These are phyloP conservation scores for Globisporangium solare DNA, from an alignment of 352 stramenopile species.

Conservation along the genomic window DNA sequence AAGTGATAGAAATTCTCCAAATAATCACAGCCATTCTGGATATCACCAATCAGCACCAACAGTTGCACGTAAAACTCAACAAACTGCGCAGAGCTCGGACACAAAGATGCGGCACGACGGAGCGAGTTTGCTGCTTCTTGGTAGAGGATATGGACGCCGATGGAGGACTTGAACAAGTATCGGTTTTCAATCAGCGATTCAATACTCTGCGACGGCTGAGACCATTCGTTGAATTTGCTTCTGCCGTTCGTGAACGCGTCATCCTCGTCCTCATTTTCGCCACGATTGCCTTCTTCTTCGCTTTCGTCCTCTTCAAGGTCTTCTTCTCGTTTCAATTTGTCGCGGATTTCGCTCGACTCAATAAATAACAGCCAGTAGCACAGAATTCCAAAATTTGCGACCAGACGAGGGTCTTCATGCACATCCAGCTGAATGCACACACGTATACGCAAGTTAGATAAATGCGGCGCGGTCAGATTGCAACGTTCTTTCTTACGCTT, in stretches of 20 bases:
- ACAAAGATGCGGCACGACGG: conserved; percentile 52
- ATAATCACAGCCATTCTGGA: conserved; percentile 58
- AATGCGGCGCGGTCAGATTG: no score
- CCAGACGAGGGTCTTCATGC: conserved; percentile 50
- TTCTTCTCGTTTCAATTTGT: conserved; percentile 33
- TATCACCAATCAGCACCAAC: conserved; percentile 53
- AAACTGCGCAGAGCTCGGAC: conserved; percentile 52
- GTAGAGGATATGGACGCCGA: conserved; percentile 71
- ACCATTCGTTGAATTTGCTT: conserved; percentile 9
- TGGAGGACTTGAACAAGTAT: conserved; percentile 59
- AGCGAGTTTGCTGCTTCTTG: conserved; percentile 56
- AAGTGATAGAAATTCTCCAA: conserved; percentile 67
- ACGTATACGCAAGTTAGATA: no score
- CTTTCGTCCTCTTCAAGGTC: conserved; percentile 19
- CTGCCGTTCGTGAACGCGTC: not conserved
- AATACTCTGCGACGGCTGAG: conserved; percentile 15
- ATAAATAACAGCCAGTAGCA: conserved; percentile 85
- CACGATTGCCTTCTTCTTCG: conserved; percentile 14
- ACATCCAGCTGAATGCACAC: conserved; percentile 29
- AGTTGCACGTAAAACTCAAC: conserved; percentile 74
- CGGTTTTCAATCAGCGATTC: conserved; percentile 47
- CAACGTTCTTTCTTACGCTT: conserved; percentile 16
- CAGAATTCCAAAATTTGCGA: conserved; percentile 69
- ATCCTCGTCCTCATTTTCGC: conserved; percentile 2
- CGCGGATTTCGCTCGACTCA: conserved; percentile 62